These are phyloP conservation scores for Oxytropis ochrocephala DNA, from an alignment of 306 rosid species.

Conservation along the genomic window DNA sequence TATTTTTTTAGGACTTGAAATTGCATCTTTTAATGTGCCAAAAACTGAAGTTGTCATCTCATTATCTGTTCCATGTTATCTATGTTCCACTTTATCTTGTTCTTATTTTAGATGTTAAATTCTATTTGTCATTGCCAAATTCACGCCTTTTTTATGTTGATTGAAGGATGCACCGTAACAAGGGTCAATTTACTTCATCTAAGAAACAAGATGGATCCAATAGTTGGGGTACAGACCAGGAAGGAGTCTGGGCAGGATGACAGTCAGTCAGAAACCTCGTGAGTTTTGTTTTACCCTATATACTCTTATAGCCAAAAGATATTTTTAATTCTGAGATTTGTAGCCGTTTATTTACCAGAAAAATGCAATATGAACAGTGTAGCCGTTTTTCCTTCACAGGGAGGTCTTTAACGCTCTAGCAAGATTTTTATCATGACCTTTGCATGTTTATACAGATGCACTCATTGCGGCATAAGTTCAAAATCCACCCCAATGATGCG, in stretches of 20 bases:
- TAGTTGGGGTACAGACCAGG: conserved; percentile 49
- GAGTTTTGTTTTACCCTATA: conserved; percentile 33
- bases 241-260: conserved; percentile 80
- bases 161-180: conserved; percentile 91
- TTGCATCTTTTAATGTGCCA: not conserved
- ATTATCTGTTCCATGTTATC: not conserved
- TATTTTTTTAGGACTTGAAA: not conserved
- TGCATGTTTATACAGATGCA: conserved; percentile 52
- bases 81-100: not conserved
- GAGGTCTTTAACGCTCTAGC: not conserved
- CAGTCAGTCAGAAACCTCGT: conserved; percentile 60
- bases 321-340: not conserved
- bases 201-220: conserved; percentile 70
- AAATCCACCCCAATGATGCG: conserved; percentile 97
- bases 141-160: conserved; percentile 14
- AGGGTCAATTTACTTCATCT: conserved; percentile 88
- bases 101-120: conserved; percentile 2
- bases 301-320: not conserved
- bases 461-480: conserved; percentile 82
- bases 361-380: not conserved
- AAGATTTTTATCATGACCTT: conserved; percentile 1
- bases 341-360: not conserved
- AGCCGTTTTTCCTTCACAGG: not conserved
- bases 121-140: not conserved
- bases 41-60: not conserved